A percentile compares a stretch with the other conserved stretches of the same genome.
These are phyloP conservation scores for Royoungia palumana DNA, from an alignment of 768 basidiomycete species.

Conservation along the genomic window DNA sequence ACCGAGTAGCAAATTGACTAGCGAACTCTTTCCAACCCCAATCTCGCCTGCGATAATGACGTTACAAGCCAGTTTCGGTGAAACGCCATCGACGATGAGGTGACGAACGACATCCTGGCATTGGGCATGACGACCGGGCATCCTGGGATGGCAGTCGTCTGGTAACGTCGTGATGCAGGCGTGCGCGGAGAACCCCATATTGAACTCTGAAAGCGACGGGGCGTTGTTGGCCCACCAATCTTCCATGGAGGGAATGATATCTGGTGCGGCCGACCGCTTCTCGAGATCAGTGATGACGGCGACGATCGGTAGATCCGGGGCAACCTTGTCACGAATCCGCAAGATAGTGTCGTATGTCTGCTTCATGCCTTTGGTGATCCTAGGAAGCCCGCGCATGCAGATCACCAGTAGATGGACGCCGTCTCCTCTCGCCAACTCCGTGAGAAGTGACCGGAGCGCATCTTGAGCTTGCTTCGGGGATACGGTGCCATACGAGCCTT, in stretches of 20 bases:
- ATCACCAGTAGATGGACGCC: constrained; percentile 26
- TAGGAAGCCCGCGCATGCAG: constrained; percentile 27
- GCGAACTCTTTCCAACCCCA: constrained; percentile 29
- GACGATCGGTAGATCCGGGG: constrained; percentile 20
- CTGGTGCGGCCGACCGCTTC: constrained; percentile 17
- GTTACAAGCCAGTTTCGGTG: constrained; percentile 21
- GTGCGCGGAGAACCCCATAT: constrained; percentile 33
- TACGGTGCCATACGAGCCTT: constrained; percentile 23
- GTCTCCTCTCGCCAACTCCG: constrained; percentile 14
- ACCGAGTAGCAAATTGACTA: constrained; percentile 26
- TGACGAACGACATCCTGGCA: constrained; percentile 16
- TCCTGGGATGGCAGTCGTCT: constrained; percentile 20
- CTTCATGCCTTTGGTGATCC: constrained; percentile 26
- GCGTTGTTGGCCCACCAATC: constrained; percentile 40
- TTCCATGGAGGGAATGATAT: constrained; percentile 28
- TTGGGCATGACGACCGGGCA: constrained; percentile 16
- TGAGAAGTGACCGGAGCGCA: constrained; percentile 26
- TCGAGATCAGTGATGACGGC: constrained; percentile 34
- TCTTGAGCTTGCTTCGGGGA: constrained; percentile 23
- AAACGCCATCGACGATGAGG: constrained; percentile 16
- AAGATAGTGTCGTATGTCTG: constrained; percentile 24
- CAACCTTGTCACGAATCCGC: constrained; percentile 18
- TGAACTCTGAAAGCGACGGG: constrained; percentile 20
- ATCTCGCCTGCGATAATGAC: constrained; percentile 25
- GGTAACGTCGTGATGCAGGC: constrained; percentile 22